Evolutionary conservation across 192 early-diverging fungal genomes (phyloP).

Genomic region (Linnemannia zychae): DNA sequence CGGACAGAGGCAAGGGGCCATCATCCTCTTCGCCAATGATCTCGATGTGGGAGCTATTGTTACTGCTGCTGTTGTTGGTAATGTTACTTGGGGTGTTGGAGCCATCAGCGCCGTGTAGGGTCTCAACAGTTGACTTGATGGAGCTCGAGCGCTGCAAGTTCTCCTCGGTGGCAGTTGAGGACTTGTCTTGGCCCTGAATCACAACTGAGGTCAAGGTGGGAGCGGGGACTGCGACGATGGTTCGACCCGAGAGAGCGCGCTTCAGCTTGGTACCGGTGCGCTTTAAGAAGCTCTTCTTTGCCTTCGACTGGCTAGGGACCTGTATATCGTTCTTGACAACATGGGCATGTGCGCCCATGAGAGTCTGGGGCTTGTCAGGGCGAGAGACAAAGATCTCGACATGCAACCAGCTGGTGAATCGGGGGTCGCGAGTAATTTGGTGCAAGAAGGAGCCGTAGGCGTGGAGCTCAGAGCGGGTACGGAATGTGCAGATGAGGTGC

Average conservation of each 20-base stretch:
- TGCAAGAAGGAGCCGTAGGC: constrained; percentile 45
- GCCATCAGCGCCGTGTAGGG: background rate
- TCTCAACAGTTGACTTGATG: constrained; percentile 18
- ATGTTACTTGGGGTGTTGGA: background rate
- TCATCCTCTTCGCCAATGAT: background rate
- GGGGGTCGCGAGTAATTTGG: constrained; percentile 39
- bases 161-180: background rate
- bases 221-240: constrained; percentile 10
- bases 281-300: constrained; percentile 33
- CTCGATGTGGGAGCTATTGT: background rate
- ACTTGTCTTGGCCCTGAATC: background rate
- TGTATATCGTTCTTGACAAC: constrained; percentile 47
- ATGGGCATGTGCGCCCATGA: constrained; percentile 45
- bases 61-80: background rate
- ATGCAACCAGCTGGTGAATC: constrained; percentile 41
- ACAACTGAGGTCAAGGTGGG: constrained; percentile 3
- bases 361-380: constrained; percentile 42
- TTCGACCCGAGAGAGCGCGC: constrained; percentile 41
- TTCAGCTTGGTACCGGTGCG: constrained; percentile 37
- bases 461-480: constrained; percentile 40
- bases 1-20: background rate
- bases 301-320: constrained; percentile 23
- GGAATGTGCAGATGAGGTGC: constrained; percentile 43
- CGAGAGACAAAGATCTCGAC: constrained; percentile 47
- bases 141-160: constrained; percentile 31